Percentiles rank a stretch among this genome's conserved stretches.
phyloP scores from a whole-genome alignment of 2,329 filamentous ascomycete genomes.

The Epichloe baconii region DNA sequence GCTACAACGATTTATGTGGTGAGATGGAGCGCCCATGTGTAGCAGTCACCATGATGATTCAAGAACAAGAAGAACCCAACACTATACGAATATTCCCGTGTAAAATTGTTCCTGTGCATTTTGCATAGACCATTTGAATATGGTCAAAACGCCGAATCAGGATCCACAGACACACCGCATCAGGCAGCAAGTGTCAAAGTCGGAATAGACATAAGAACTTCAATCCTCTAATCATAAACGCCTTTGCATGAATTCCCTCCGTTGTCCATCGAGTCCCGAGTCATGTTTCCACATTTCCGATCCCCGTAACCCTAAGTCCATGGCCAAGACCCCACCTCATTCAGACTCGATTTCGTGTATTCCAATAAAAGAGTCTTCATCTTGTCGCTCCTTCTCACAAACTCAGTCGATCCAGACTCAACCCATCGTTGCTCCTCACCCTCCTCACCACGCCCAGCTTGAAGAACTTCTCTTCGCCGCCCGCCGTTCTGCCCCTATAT shows the following conservation, averaged over 20 bases:
- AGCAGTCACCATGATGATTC: too few species aligned
- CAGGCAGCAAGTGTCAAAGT: background rate
- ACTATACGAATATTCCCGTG: background rate
- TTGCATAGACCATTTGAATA: background rate
- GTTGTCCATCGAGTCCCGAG: background rate
- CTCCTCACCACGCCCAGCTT: slow-evolving; percentile 64
- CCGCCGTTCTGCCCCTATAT: slow-evolving; percentile 66
- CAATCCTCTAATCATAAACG: slow-evolving; percentile 1
- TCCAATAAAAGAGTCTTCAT: background rate
- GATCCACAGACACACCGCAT: background rate
- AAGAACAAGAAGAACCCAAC: background rate
- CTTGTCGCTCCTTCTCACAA: slow-evolving; percentile 35
- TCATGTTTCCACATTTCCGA: slow-evolving; percentile 1
- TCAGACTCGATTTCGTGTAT: background rate
- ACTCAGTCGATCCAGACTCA: slow-evolving; percentile 64
- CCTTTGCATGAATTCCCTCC: background rate
- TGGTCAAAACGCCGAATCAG: background rate
- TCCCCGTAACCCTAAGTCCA: background rate
- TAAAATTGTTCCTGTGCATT: background rate
- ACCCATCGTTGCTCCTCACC: slow-evolving; percentile 58
- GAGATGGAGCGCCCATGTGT: slow-evolving; percentile 6
- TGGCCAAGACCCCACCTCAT: too few species aligned
- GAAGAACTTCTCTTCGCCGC: slow-evolving; percentile 70
- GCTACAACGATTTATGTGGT: slow-evolving; percentile 77
- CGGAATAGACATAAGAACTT: background rate